Percentiles rank a stretch among this genome's conserved stretches.
These are phyloP conservation scores for Hyaloscypha finlandica DNA, from an alignment of 495 filamentous ascomycete genomes.

Conservation along the genomic window DNA sequence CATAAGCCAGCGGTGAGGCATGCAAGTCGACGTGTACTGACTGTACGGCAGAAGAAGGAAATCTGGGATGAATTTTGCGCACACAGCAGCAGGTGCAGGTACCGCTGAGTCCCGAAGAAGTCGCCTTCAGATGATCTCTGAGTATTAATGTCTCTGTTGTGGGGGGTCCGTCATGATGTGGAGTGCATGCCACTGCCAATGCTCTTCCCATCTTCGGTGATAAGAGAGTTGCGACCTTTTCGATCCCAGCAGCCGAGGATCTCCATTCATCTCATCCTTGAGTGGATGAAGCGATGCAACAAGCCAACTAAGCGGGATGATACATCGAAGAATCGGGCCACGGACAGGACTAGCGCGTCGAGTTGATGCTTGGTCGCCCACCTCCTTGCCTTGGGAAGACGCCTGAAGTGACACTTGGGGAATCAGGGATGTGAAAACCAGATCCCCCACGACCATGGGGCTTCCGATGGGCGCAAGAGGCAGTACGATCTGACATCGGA, in stretches of 20 bases:
- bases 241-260: background rate
- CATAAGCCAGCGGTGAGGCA: slow-evolving; percentile 19
- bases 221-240: background rate
- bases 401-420: background rate
- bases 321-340: background rate
- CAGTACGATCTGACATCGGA: background rate
- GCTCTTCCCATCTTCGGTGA: background rate
- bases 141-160: background rate
- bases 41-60: background rate
- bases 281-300: background rate
- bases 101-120: slow-evolving; percentile 12
- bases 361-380: background rate
- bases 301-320: background rate
- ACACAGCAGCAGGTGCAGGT: background rate
- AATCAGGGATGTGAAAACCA: background rate
- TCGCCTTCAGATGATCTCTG: background rate
- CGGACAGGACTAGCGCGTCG: background rate
- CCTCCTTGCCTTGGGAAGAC: background rate
- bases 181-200: background rate
- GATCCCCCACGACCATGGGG: slow-evolving; percentile 9
- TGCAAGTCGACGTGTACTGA: slow-evolving; percentile 19
- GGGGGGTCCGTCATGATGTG: background rate
- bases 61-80: background rate
- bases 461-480: background rate
- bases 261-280: background rate